These are phyloP conservation scores for Pezicula neosporulosa DNA, from an alignment of 2,329 filamentous ascomycete genomes.

Conservation along the genomic window DNA sequence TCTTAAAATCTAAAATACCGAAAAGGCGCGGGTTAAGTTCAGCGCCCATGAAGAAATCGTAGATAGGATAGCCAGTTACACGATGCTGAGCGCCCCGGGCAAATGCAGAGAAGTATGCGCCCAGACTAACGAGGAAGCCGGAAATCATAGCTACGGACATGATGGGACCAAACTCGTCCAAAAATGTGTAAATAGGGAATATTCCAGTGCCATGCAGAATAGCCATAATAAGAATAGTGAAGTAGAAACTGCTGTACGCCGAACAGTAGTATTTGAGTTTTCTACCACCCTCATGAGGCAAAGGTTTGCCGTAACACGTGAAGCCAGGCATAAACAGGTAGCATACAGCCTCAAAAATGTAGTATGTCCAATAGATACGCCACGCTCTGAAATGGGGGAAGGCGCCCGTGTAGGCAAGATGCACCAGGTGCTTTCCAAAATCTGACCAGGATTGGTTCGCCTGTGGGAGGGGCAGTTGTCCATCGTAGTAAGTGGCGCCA, in stretches of 20 bases:
- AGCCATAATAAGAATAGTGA: slow-evolving; percentile 69
- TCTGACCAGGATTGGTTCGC: slow-evolving; percentile 64
- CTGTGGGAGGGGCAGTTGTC: slow-evolving; percentile 68
- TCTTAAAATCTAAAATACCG: slow-evolving; percentile 83
- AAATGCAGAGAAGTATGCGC: slow-evolving; percentile 84
- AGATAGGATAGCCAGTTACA: slow-evolving; percentile 80
- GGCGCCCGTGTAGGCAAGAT: slow-evolving; percentile 77
- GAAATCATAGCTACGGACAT: slow-evolving; percentile 92
- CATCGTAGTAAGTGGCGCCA: slow-evolving; percentile 88
- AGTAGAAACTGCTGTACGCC: slow-evolving; percentile 81
- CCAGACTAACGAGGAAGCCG: slow-evolving; percentile 76
- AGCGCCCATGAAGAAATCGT: slow-evolving; percentile 90
- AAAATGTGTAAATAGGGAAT: slow-evolving; percentile 86
- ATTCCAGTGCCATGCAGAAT: slow-evolving; percentile 75
- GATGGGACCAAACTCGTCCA: slow-evolving; percentile 92
- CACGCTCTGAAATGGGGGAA: slow-evolving; percentile 82
- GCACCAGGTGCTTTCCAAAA: slow-evolving; percentile 67
- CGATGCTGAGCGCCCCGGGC: slow-evolving; percentile 80
- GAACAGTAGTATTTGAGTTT: slow-evolving; percentile 95
- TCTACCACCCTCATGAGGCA: slow-evolving; percentile 77
- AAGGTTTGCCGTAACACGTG: slow-evolving; percentile 81
- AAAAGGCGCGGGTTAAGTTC: slow-evolving; percentile 86
- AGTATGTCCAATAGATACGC: slow-evolving; percentile 92
- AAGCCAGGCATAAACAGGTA: slow-evolving; percentile 88
- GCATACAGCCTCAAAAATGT: slow-evolving; percentile 76